Base-by-base conservation (phyloP, 208 protist genomes). In the Angomonas desouzai region DNA sequence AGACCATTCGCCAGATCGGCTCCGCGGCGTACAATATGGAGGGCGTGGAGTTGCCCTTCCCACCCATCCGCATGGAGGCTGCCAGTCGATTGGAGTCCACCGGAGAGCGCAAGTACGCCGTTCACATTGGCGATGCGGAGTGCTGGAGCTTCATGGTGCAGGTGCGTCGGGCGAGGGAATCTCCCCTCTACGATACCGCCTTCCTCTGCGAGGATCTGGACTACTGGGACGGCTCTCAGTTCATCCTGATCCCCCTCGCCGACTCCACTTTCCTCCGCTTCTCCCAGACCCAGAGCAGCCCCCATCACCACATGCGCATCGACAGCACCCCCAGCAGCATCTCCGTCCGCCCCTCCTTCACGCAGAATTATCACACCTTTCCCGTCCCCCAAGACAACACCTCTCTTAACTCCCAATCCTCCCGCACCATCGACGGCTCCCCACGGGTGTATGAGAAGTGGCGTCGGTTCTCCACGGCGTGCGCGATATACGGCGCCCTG, bases 401-500 rank as follows among this genome's bases (percentile, higher is more conserved):
- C 13, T 40, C 38, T 27, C 16, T 61, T 0, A 61, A 43, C 56
- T 23, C 56, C 6, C 56, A 47, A n/a, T 23, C 38, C 10, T 47
- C 34, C 1, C 45, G 45, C 10, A 51, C 45, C 18, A 51, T 23
- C 20, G 45, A 51, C 45, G 45, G 45, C 45, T 27, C 20, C 3
- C 10, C 45, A 16, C 20, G 45, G 23, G 55, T 66, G 1, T 66
- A 84, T 18, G 74, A 76, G n/a, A 48, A 57, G 30, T 93, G 82
- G 87, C 65, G 67, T 58, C 62, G 74, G 16, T 89, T 85, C 64
- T 64, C 62, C 57, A 77, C 73, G 11, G 62, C 70, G 0, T 73
- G 74, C 9, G 73, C 83, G 16, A 64, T 93, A 13, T 88, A 90
- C 57, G 62, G 83, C 23, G 57, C 77, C 18, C 63, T 89, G 11